A percentile compares a stretch with the other conserved stretches of the same genome.
Conservation (phyloP, 352 stramenopile species). For the Achlya hypogyna region DNA sequence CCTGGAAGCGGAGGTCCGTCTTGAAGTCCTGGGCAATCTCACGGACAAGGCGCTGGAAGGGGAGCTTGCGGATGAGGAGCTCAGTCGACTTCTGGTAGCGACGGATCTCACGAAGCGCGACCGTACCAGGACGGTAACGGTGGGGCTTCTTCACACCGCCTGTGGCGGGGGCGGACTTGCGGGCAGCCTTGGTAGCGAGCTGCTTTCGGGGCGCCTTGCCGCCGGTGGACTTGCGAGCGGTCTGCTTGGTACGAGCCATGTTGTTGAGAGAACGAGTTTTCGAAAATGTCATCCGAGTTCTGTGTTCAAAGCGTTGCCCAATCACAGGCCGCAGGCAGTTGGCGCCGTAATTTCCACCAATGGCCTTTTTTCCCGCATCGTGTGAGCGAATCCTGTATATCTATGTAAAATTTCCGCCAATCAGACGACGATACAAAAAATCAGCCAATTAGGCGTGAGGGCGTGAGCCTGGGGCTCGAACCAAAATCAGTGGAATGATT, state of each 20-base stretch:
- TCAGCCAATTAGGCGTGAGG: background rate
- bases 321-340: background rate
- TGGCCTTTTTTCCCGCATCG: background rate
- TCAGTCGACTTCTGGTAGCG: constrained; percentile 85
- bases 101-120: constrained; percentile 79
- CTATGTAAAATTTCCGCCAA: constrained; percentile 1
- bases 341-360: background rate
- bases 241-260: constrained; percentile 29
- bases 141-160: constrained; percentile 31
- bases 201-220: constrained; percentile 27
- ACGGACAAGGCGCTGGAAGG: constrained; percentile 67
- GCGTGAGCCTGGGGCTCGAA: background rate
- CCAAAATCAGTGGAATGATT: background rate
- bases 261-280: background rate
- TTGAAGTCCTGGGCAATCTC: constrained; percentile 77
- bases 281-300: background rate
- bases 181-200: constrained; percentile 28
- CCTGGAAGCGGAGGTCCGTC: constrained; percentile 68
- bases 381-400: background rate
- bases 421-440: background rate
- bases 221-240: constrained; percentile 20
- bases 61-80: constrained; percentile 74
- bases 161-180: constrained; percentile 28
- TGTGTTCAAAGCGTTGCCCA: background rate
- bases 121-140: constrained; percentile 73